A percentile compares a stretch with the other conserved stretches of the same genome.
Evolutionary conservation across 1,139 yeast genomes (phyloP).

Genomic region (Protomyces gravidus): DNA sequence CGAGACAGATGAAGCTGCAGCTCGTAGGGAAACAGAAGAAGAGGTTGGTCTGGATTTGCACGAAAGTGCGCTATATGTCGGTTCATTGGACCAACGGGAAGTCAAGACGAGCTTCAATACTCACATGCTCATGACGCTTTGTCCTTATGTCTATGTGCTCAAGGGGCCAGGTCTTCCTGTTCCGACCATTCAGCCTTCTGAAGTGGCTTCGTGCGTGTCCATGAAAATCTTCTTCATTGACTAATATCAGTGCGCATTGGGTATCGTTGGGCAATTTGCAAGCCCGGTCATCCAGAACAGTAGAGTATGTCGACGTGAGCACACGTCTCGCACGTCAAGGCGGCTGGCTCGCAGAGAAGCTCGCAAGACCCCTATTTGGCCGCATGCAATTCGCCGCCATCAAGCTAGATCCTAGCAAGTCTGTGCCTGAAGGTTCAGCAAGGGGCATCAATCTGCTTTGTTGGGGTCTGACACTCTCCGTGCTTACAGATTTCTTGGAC

Average conservation of each 20-base stretch:
- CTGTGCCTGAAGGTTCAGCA: not conserved
- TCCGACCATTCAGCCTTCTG: conserved; percentile 38
- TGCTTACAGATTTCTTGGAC: conserved; percentile 41
- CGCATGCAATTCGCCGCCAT: conserved; percentile 40
- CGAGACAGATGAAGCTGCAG: conserved; percentile 40
- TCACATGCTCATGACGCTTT: conserved; percentile 35
- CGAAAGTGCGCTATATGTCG: conserved; percentile 36
- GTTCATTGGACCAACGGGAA: conserved; percentile 42
- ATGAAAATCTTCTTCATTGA: conserved; percentile 42
- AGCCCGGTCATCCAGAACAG: conserved; percentile 34
- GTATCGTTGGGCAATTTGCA: conserved; percentile 39
- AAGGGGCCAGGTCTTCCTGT: not conserved
- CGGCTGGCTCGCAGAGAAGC: conserved; percentile 1
- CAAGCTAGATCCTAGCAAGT: conserved; percentile 35
- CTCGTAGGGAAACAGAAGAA: conserved; percentile 43
- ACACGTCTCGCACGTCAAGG: conserved; percentile 10
- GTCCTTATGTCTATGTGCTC: conserved; percentile 39
- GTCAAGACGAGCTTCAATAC: conserved; percentile 42
- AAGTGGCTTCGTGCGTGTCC: conserved; percentile 34
- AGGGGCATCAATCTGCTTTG: conserved; percentile 26
- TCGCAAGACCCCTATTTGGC: conserved; percentile 37
- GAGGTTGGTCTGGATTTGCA: conserved; percentile 44
- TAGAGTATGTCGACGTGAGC: conserved; percentile 34
- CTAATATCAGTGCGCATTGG: conserved; percentile 41
- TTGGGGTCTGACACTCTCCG: conserved; percentile 44